Evolutionary conservation across 345 rosid species (phyloP), one percentile per base, ranked within the genome.

Genomic region (Arabidopsis thaliana): DNA sequence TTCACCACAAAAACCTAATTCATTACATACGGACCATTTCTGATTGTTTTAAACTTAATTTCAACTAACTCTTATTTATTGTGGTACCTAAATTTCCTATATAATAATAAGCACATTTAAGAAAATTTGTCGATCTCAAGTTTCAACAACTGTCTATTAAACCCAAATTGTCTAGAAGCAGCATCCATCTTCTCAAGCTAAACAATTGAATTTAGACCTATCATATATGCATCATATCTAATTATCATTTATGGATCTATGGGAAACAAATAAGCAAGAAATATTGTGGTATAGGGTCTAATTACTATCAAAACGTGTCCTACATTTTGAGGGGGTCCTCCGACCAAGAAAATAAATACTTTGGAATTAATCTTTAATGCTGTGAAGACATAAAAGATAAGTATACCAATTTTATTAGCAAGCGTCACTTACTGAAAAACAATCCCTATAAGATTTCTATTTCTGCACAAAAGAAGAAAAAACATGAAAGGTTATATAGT

Each of bases 291-390:
- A 37, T 34, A 16, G 65, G 81, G 82, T 79, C 45, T 59, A 6
- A 62, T 71, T 78, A 67, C 64, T 32, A 75, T 73, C 78, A 70
- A 64, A 45, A 45, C 10, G 33, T 52, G 60, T 74, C 65, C 60
- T 66, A 69, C 71, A 44, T 57, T 46, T 51, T 46, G 1, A 30
- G 6, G 65, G 53, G 64, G 73, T 38, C 76, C 52, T 64, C 60
- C 63, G 63, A 70, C 70, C 70, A 62, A 62, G 28, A 62, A 58
- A 69, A 62, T 76, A 62, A 77, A 24, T 34, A 36, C 2, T 36
- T 75, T 68, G 74, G 63, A 68, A 11, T 38, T 42, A 61, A 61
- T 11, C 12, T 56, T 56, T 55, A 64, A 70, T 77, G 71, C 28
- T 20, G 56, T 34, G 37, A 23, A 33, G 71, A 69, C 46, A 28